phyloP scores from a whole-genome alignment of 148 eudicot species.

The Oxyria digyna region DNA sequence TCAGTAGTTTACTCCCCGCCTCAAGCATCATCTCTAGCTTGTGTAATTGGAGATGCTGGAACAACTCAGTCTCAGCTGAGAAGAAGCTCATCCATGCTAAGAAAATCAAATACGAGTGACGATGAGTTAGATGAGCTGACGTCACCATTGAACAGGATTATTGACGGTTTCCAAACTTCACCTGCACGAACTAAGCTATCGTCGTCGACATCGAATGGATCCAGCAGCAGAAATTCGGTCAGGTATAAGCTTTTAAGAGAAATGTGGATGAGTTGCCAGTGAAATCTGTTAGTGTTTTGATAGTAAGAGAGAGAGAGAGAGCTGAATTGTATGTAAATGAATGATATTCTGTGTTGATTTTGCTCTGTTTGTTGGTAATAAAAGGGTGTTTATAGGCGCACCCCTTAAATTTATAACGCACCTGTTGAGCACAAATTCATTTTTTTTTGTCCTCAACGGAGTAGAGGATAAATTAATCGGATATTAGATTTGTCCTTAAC shows the following conservation, averaged over 20 bases:
- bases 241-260: conserved; percentile 76
- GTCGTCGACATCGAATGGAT: no score
- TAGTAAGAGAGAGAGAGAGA: background rate
- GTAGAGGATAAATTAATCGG: no score
- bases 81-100: conserved; percentile 55
- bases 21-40: conserved; percentile 32
- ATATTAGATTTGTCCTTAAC: no score
- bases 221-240: conserved; percentile 16
- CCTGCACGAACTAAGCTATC: conserved; percentile 21
- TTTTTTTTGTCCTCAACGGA: no score
- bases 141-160: conserved; percentile 44
- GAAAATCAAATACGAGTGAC: conserved; percentile 78
- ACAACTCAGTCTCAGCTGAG: conserved; percentile 33
- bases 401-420: no score
- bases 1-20: conserved; percentile 50
- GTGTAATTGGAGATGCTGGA: conserved; percentile 27
- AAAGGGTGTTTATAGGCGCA: no score
- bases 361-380: background rate
- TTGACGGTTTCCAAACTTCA: conserved; percentile 16
- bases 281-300: background rate
- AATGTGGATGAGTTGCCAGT: conserved; percentile 38
- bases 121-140: conserved; percentile 76
- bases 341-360: background rate
- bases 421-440: no score
- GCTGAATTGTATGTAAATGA: background rate